Base-by-base conservation (phyloP, 73 alveolate genomes). In the Paramecium biaurelia region DNA sequence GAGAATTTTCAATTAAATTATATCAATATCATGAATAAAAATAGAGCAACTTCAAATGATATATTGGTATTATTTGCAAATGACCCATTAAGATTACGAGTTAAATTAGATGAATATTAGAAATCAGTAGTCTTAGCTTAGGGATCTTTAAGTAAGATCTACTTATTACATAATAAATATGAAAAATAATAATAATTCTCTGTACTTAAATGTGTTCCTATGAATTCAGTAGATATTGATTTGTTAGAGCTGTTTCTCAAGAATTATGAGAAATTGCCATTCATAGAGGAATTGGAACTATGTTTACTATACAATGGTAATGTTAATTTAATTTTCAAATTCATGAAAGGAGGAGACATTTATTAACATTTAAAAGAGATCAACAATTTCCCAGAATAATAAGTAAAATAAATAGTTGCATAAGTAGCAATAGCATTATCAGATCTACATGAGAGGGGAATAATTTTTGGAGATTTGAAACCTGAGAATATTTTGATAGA, bases 401-500 rank as follows among this genome's bases (percentile, higher is more conserved):
- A 79, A 45, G 90, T 63, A 21, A 79, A 79, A 79, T 43, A 30
- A n/a, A 79, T 79, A 21, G 30, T 79, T 34, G 45, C 76, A 43
- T 79, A 79, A 79, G 56, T 79, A 43, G 90, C 90, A 24, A 42
- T 41, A 23, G 90, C 74, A 12, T 79, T 79, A 42, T 79, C 74
- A 2, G 45, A 32, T 30, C 47, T 79, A 11, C 90, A 79, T 79
- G 90, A 79, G 45, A 79, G 45, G 15, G 90, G 90, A 43, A 79
- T 79, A 6, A 79, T 79, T 4, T 79, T 41, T 79, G 90, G 90
- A 42, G 90, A 79, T 79, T 41, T 79, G 30, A 79, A 79, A 43
- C 90, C 90, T 30, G 90, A 79, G 37, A 79, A 79, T 79, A 41
- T 79, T 38, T 45, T 79, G 47, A 79, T 79, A 32, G 72, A 79